Percentiles rank a stretch among this genome's conserved stretches.
phyloP scores from a whole-genome alignment of 768 basidiomycete species.

The Tulasnella sp. region DNA sequence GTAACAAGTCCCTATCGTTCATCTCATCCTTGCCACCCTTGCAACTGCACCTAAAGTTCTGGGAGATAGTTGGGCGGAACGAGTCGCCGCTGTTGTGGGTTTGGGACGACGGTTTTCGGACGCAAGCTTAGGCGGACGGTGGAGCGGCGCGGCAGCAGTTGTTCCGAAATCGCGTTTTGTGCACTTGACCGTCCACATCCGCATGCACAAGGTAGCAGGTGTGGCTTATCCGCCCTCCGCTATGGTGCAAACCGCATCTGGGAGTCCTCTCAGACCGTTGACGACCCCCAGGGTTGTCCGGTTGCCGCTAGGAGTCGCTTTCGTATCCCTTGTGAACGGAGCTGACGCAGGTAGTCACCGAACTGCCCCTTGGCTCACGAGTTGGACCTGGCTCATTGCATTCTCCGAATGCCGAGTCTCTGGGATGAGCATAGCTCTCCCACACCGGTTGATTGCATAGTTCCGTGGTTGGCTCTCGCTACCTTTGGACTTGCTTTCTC shows the following conservation, averaged over 20 bases:
- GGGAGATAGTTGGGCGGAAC: constrained; percentile 2
- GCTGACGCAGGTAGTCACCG: not conserved
- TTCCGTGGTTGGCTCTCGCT: not conserved
- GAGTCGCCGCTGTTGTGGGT: constrained; percentile 4
- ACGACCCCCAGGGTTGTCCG: constrained; percentile 3
- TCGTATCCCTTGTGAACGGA: constrained; percentile 13
- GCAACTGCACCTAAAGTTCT: not conserved
- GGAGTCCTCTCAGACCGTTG: constrained; percentile 13
- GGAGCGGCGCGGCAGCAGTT: not conserved
- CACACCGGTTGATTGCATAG: constrained; percentile 13
- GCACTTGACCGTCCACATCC: not conserved
- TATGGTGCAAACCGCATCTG: not conserved
- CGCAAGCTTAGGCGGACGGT: constrained; percentile 7
- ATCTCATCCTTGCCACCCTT: constrained; percentile 21
- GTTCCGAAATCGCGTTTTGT: not conserved
- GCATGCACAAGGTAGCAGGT: not conserved
- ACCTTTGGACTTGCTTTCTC: not conserved
- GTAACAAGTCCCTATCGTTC: constrained; percentile 53
- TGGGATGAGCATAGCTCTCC: constrained; percentile 11
- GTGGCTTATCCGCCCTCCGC: not conserved
- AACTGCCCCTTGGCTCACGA: not conserved
- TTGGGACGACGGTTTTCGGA: not conserved
- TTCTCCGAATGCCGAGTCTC: not conserved
- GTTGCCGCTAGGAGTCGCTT: not conserved
- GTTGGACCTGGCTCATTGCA: not conserved